Percentiles rank a stretch among this genome's conserved stretches.
Evolutionary conservation across 2,329 filamentous ascomycete species (phyloP).

Genomic region (Xylaria multiplex): DNA sequence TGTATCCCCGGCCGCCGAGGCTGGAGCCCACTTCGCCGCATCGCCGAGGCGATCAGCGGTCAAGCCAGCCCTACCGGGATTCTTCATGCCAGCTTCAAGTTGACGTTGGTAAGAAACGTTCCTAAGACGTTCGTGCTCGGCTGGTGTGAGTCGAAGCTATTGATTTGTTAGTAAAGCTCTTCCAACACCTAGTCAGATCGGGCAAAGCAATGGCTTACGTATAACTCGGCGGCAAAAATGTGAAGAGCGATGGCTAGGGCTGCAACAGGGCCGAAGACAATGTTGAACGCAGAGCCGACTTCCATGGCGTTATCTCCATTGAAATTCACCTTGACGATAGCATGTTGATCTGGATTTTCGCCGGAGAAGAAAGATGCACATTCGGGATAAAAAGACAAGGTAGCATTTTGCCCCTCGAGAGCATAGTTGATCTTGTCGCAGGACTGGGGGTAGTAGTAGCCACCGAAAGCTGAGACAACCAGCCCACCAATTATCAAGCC

Average conservation of each 20-base stretch:
- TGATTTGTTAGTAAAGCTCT: background rate
- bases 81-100: conserved; percentile 55
- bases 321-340: conserved; percentile 51
- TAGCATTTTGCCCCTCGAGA: conserved; percentile 44
- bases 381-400: conserved; percentile 54
- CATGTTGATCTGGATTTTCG: conserved; percentile 42
- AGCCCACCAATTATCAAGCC: conserved; percentile 54
- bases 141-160: conserved; percentile 52
- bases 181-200: background rate
- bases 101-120: conserved; percentile 59
- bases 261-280: conserved; percentile 61
- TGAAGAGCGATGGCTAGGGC: conserved; percentile 66
- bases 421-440: conserved; percentile 62
- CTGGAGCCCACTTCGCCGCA: conserved; percentile 38
- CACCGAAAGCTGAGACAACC: conserved; percentile 26
- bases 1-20: background rate
- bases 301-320: conserved; percentile 43
- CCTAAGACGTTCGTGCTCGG: conserved; percentile 56
- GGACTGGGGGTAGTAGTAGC: conserved; percentile 47
- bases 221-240: conserved; percentile 59
- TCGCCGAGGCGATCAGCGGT: conserved; percentile 52
- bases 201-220: conserved; percentile 49
- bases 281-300: conserved; percentile 56
- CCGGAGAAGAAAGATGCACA: conserved; percentile 55
- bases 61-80: conserved; percentile 53